Evolutionary conservation across 495 filamentous ascomycete species (phyloP).

Genomic region (Trichoderma gamsii): DNA sequence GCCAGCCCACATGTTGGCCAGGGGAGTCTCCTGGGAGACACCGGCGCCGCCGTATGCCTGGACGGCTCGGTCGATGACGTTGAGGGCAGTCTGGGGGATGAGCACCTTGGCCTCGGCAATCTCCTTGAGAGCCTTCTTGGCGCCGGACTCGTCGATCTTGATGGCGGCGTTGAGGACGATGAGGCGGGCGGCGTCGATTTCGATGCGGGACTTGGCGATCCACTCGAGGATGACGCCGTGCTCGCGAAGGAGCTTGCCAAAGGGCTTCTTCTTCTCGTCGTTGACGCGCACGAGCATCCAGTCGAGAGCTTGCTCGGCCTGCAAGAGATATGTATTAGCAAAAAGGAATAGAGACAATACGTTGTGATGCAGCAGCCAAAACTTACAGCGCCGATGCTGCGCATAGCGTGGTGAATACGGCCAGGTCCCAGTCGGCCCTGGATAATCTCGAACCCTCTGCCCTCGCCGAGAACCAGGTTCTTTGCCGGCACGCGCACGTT

Average conservation of each 20-base stretch:
- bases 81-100: constrained; percentile 67
- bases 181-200: constrained; percentile 81
- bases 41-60: constrained; percentile 82
- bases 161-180: constrained; percentile 85
- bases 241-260: constrained; percentile 69
- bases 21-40: constrained; percentile 83
- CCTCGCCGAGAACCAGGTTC: constrained; percentile 81
- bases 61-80: constrained; percentile 80
- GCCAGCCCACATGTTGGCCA: constrained; percentile 80
- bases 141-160: constrained; percentile 76
- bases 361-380: not conserved
- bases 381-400: constrained; percentile 67
- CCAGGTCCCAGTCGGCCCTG: constrained; percentile 88
- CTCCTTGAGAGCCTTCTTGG: constrained; percentile 73
- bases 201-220: constrained; percentile 83
- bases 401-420: constrained; percentile 92
- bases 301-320: constrained; percentile 74
- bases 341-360: not conserved
- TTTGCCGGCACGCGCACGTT: constrained; percentile 73
- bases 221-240: constrained; percentile 92
- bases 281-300: constrained; percentile 88
- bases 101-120: constrained; percentile 86
- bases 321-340: not conserved
- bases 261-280: constrained; percentile 77
- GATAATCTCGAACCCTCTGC: constrained; percentile 94